Evolutionary conservation across 805 yeast genomes (phyloP).

Genomic region (Vanderwaltozyma tropicalis): DNA sequence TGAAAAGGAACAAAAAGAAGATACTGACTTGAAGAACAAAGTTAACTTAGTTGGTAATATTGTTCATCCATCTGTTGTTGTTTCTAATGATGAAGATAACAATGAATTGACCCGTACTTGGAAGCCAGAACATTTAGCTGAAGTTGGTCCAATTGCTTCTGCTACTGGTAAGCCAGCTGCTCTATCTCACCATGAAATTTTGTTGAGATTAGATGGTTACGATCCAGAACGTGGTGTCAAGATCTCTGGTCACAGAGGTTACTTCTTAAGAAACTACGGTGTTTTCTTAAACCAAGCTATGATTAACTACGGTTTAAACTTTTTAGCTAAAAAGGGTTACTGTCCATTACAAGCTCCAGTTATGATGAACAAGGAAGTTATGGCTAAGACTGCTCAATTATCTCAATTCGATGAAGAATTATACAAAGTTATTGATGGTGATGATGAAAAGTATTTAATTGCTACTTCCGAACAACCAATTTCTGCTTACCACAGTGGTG

Average conservation of each 20-base stretch:
- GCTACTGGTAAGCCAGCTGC: slow-evolving; percentile 68
- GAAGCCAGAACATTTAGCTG: slow-evolving; percentile 64
- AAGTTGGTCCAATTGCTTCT: slow-evolving; percentile 55
- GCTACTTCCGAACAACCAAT: slow-evolving; percentile 99
- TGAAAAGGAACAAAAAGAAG: slow-evolving; percentile 69
- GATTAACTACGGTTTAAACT: slow-evolving; percentile 88
- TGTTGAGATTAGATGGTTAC: slow-evolving; percentile 90
- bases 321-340: slow-evolving; percentile 70
- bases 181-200: slow-evolving; percentile 90
- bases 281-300: slow-evolving; percentile 96
- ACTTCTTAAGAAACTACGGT: slow-evolving; percentile 88
- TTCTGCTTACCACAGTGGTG: slow-evolving; percentile 92
- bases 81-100: slow-evolving; percentile 80
- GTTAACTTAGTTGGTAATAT: slow-evolving; percentile 89
- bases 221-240: slow-evolving; percentile 98
- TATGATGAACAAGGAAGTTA: slow-evolving; percentile 98
- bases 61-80: slow-evolving; percentile 85
- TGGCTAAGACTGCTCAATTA: slow-evolving; percentile 98
- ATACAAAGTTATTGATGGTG: slow-evolving; percentile 94
- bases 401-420: slow-evolving; percentile 97
- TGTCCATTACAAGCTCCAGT: slow-evolving; percentile 95
- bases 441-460: slow-evolving; percentile 92
- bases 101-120: slow-evolving; percentile 81
- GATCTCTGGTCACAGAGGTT: slow-evolving; percentile 97
- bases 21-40: slow-evolving; percentile 59